Conservation (phyloP, 805 yeast genomes). For the Candida easanensis region DNA sequence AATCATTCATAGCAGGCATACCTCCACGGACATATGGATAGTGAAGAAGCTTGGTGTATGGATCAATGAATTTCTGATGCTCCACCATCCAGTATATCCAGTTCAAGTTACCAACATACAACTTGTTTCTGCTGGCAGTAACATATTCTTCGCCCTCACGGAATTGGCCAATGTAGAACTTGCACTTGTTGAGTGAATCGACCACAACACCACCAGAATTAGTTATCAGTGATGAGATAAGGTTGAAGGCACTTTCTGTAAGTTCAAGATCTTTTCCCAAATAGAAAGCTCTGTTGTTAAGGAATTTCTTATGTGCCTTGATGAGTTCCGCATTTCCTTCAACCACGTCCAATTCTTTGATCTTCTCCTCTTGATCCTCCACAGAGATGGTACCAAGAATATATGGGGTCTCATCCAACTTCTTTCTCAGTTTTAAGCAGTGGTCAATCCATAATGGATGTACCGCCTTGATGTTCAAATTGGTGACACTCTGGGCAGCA, state of each 20-base stretch:
- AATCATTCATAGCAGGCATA: slow-evolving; percentile 50
- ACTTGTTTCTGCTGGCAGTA: slow-evolving; percentile 38
- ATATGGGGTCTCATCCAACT: slow-evolving; percentile 53
- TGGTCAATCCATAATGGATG: slow-evolving; percentile 79
- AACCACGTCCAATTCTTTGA: slow-evolving; percentile 15
- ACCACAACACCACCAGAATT: slow-evolving; percentile 54
- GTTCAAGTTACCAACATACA: slow-evolving; percentile 59
- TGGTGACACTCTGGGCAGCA: slow-evolving; percentile 43
- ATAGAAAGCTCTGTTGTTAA: slow-evolving; percentile 46
- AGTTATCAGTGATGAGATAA: slow-evolving; percentile 44
- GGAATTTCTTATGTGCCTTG: slow-evolving; percentile 25
- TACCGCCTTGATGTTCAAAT: slow-evolving; percentile 53
- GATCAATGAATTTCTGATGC: slow-evolving; percentile 52
- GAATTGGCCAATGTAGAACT: slow-evolving; percentile 60
- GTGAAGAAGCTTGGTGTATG: slow-evolving; percentile 56
- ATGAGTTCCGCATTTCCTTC: slow-evolving; percentile 10
- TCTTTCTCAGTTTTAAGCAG: slow-evolving; percentile 52
- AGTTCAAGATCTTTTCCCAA: slow-evolving; percentile 55
- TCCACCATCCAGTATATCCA: slow-evolving; percentile 76
- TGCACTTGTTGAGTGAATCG: slow-evolving; percentile 29
- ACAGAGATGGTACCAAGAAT: slow-evolving; percentile 22
- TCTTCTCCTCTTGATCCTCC: slow-evolving; percentile 8
- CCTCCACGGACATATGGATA: slow-evolving; percentile 58
- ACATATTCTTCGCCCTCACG: slow-evolving; percentile 56
- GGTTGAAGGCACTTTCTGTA: slow-evolving; percentile 38